phyloP scores from a whole-genome alignment of 1,284 basidiomycete species.

The Apiotrichum sp. region DNA sequence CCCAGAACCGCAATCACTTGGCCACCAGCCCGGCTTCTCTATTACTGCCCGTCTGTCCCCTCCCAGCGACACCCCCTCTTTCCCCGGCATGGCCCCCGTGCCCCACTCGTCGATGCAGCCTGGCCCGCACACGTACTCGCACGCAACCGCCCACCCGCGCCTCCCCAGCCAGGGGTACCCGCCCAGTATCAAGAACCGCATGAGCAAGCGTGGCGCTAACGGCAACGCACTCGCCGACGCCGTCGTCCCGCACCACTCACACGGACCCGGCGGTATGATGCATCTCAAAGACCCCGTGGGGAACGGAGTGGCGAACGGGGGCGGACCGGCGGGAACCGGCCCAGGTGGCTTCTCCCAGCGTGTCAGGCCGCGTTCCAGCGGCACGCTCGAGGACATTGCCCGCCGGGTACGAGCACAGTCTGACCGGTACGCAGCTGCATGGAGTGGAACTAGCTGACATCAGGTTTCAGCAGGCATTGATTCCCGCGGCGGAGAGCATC shows the following conservation, averaged over 20 bases:
- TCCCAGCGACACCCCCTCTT: too few species aligned
- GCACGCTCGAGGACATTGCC: slow-evolving; percentile 7
- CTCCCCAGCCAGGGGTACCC: too few species aligned
- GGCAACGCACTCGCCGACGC: background rate
- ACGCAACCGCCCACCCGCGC: too few species aligned
- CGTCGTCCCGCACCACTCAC: background rate
- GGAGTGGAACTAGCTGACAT: background rate
- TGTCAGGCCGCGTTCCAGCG: background rate
- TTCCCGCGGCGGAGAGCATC: slow-evolving; percentile 29
- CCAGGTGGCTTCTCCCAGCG: background rate
- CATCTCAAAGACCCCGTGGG: too few species aligned
- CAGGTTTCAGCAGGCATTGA: slow-evolving; percentile 29
- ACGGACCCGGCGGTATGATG: background rate
- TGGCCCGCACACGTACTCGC: too few species aligned
- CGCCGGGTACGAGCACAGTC: slow-evolving; percentile 27
- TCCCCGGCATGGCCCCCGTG: too few species aligned
- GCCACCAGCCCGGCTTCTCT: too few species aligned
- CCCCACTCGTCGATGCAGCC: too few species aligned
- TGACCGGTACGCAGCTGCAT: slow-evolving; percentile 24
- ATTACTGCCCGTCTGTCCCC: too few species aligned
- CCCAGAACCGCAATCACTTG: too few species aligned
- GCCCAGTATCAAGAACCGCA: background rate
- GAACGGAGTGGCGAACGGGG: too few species aligned
- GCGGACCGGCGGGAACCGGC: too few species aligned
- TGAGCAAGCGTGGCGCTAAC: background rate